phyloP scores from a whole-genome alignment of 345 rosid genomes.

The Turritis glabra region DNA sequence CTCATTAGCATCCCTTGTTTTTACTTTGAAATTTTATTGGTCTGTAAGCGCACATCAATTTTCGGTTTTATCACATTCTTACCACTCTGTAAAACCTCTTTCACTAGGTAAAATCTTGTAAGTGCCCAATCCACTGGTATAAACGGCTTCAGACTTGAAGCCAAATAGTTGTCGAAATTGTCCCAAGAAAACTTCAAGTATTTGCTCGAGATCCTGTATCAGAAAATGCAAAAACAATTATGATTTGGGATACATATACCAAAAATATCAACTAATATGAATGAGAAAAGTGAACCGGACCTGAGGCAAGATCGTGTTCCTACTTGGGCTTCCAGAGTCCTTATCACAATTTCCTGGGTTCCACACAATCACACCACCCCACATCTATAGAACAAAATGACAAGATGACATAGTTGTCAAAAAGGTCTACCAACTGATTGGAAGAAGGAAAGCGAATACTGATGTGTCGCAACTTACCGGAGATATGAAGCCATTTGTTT shows the following conservation, averaged over 20 bases:
- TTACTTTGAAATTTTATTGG: not conserved
- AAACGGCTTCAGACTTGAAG: constrained; percentile 58
- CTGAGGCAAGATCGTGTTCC: constrained; percentile 57
- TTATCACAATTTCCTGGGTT: constrained; percentile 60
- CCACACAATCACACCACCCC: constrained; percentile 97
- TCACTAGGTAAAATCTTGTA: constrained; percentile 70
- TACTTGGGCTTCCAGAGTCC: constrained; percentile 45
- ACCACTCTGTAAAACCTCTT: constrained; percentile 94
- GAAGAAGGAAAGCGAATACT: constrained; percentile 15
- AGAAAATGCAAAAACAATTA: constrained; percentile 21
- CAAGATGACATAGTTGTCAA: not conserved
- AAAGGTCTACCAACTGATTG: constrained; percentile 9
- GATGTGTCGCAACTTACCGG: constrained; percentile 61
- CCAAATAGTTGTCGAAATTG: constrained; percentile 92
- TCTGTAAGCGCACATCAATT: constrained; percentile 3
- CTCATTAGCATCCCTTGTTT: constrained; percentile 16
- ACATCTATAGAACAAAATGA: constrained; percentile 59
- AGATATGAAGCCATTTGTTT: constrained; percentile 90
- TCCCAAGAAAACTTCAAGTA: constrained; percentile 89
- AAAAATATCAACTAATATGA: too few relatives aligned
- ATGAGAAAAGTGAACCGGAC: constrained; percentile 46
- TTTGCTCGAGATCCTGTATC: constrained; percentile 71
- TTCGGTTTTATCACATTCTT: constrained; percentile 23
- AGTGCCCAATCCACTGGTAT: constrained; percentile 57
- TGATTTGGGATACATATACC: too few relatives aligned